Evolutionary conservation across 2,329 filamentous ascomycete genomes (phyloP), one percentile per base, ranked within the genome.

Genomic region (Epichloe sibirici): DNA sequence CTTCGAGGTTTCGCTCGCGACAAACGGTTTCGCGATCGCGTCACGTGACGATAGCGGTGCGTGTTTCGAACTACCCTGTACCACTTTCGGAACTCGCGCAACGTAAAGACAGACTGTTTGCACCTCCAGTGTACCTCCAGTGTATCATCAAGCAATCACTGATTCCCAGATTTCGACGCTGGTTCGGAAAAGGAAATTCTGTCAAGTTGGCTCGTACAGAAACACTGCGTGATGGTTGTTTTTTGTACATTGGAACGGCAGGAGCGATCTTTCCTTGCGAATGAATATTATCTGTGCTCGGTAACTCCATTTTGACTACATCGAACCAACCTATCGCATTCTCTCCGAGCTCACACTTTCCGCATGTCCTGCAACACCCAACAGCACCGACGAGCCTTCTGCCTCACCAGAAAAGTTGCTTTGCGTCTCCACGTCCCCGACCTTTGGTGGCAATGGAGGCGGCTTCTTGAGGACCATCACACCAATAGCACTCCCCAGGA

Each of bases 401-500:
- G 57, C 59, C 49, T 61, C 67, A 12, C 61, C 65, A 5, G 56
- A 55, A 6, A 65, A 53, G 43, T 61, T 63, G 7, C 55, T 61
- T 25, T 62, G 63, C 38, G 60, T 62, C 55, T 74, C 70, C 17
- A 68, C 55, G 52, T 72, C 69, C 15, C 59, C 62, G 7, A 51
- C 58, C 49, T 60, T 61, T 11, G 61, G 67, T 51, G 62, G 68
- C 52, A 61, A 67, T 52, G 62, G 57, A 31, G 63, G 55, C 15
- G 12, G 15, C 54, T 68, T 69, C 60, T 73, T 77, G 51, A 70
- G 63, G 38, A 78, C 57, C 3, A 74, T 70, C 1, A 74, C 75
- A 58, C 74, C 76, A 8, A 80, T 61, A 2, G 77, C 77, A 50
- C 75, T 75, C 1, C 76, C 74, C 7, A 80, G 63, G 43, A 81